phyloP scores from a whole-genome alignment of 164 flowering plant genomes.

The Tetrastigma voinierianum region DNA sequence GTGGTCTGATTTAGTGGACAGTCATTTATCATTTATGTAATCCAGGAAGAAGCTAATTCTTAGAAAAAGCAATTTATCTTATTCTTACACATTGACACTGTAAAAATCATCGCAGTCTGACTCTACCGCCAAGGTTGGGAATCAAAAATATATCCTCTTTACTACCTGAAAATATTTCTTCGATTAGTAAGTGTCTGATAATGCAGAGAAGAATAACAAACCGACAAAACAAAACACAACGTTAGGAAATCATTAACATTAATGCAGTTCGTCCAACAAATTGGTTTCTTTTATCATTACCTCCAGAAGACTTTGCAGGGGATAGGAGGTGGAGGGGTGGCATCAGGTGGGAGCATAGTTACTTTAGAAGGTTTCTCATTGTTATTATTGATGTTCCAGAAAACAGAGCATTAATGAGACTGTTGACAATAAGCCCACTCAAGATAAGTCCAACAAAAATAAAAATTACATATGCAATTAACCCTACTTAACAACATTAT shows the following conservation, averaged over 20 bases:
- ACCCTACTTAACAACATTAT: too few species aligned
- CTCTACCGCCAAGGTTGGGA: slow-evolving; percentile 73
- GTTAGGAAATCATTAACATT: not conserved
- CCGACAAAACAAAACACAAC: not conserved
- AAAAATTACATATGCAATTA: too few species aligned
- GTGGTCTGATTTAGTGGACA: too few species aligned
- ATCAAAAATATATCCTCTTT: slow-evolving; percentile 84
- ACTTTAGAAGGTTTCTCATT: too few species aligned
- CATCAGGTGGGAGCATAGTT: too few species aligned
- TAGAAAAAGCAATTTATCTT: not conserved
- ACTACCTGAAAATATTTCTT: slow-evolving; percentile 45
- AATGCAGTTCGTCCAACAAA: not conserved
- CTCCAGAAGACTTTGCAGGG: too few species aligned
- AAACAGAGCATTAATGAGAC: not conserved
- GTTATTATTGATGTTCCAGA: too few species aligned
- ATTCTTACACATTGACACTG: slow-evolving; percentile 86
- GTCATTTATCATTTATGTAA: too few species aligned
- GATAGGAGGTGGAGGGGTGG: too few species aligned
- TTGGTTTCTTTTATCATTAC: not conserved
- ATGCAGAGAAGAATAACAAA: not conserved
- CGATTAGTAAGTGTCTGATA: slow-evolving; percentile 4
- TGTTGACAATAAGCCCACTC: not conserved
- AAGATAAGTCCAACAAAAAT: not conserved
- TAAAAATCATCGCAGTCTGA: slow-evolving; percentile 86
- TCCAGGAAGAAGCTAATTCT: too few species aligned